phyloP scores from a whole-genome alignment of 2,329 filamentous ascomycete genomes.

The Endothia cerciana region DNA sequence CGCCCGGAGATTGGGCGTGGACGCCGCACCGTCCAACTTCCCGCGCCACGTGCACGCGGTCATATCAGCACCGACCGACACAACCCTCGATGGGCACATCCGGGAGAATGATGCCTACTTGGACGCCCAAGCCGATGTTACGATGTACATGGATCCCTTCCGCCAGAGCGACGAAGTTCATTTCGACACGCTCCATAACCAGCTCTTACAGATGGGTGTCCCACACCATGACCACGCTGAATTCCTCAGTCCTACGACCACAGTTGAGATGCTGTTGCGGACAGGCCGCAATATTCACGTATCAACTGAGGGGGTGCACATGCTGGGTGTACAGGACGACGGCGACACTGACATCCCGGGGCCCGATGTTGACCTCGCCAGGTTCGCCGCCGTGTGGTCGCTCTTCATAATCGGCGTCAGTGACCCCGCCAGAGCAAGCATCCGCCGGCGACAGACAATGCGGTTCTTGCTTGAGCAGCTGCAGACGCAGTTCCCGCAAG shows the following conservation, averaged over 20 bases:
- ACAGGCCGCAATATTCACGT: slow-evolving; percentile 68
- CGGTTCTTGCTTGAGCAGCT: slow-evolving; percentile 24
- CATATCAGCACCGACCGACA: slow-evolving; percentile 42
- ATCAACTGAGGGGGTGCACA: slow-evolving; percentile 52
- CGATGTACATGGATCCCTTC: slow-evolving; percentile 62
- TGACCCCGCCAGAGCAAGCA: slow-evolving; percentile 5
- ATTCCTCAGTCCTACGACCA: slow-evolving; percentile 55
- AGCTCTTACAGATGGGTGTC: slow-evolving; percentile 14
- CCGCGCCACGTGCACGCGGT: slow-evolving; percentile 69
- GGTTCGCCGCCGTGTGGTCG: slow-evolving; percentile 30
- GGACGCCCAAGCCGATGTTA: slow-evolving; percentile 30
- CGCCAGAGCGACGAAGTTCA: slow-evolving; percentile 24
- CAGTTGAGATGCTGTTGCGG: slow-evolving; percentile 60
- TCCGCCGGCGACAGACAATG: slow-evolving; percentile 17
- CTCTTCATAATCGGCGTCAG: slow-evolving; percentile 24
- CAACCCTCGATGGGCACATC: slow-evolving; percentile 37
- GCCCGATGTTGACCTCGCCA: slow-evolving; percentile 18
- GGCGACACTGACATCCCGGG: neutral
- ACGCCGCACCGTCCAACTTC: slow-evolving; percentile 67
- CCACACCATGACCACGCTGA: slow-evolving; percentile 13
- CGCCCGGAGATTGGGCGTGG: slow-evolving; percentile 58
- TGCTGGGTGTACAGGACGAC: neutral
- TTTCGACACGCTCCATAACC: slow-evolving; percentile 10
- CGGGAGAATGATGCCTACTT: slow-evolving; percentile 27
- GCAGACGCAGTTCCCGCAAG: slow-evolving; percentile 28